Base-by-base conservation (phyloP, 768 basidiomycete genomes). In the Xerocomellus chrysenteron region DNA sequence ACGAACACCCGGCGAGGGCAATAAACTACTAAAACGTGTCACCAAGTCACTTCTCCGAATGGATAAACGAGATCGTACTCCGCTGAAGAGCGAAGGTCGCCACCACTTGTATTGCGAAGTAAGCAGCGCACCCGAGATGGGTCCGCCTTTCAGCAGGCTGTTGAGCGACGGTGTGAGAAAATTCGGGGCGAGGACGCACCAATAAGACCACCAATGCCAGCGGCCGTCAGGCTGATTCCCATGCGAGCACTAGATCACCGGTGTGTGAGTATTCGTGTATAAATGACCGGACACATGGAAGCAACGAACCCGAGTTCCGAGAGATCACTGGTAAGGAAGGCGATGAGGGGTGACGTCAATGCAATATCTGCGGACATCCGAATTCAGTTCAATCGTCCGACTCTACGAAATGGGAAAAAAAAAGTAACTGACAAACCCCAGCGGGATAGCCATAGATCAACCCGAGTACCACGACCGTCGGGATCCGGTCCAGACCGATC, bases 121-220 rank as follows among this genome's bases (percentile, higher is more conserved):
- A 5, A 87, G 76, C n/a, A 86, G 65, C 0, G 80, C 80, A 1
- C 85, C 84, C n/a, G 78, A 74, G 42, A 86, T 75, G 1, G 85
- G 85, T 0, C 80, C 78, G 6, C 82, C 83, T 79, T 50, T 17
- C 5, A 28, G 2, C 5, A 10, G 2, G 39, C 4, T 3, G 17
- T 46, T 33, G 26, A 41, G 45, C 4, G 36, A 47, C 26, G 11
- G 12, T 43, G 30, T 16, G 16, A 36, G 32, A 13, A 44, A 2
- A 21, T 36, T 14, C 19, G 26, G 17, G 11, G 5, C 7, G 8
- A 33, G 17, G 65, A 73, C 59, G 30, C 58, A 62, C 59, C 58
- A 19, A 68, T 5, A 17, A 65, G 65, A 44, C n/a, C 36, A 7
- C 63, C 72, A 6, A 61, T 44, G 17, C 70, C 60, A 16, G 10